Evolutionary conservation across 495 filamentous ascomycete genomes (phyloP).

Genomic region (Annulohypoxylon moriforme): DNA sequence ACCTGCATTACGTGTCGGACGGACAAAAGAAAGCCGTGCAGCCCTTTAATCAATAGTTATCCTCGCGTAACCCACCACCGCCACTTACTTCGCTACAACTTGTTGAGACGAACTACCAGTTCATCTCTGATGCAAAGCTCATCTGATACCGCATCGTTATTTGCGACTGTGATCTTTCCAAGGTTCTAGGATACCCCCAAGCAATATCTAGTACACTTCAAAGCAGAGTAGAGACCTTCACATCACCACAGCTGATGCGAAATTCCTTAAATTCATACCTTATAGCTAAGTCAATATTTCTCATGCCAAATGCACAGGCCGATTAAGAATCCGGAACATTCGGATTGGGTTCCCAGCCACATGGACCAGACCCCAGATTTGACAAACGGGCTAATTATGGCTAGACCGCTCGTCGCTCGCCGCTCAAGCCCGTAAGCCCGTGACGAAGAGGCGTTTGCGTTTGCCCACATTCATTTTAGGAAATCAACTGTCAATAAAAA

Average conservation of each 20-base stretch:
- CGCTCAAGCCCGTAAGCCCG: conserved; percentile 12
- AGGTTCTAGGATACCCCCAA: neutral
- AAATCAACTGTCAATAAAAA: neutral
- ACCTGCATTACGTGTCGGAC: conserved; percentile 12
- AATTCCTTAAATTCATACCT: neutral
- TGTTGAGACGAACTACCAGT: neutral
- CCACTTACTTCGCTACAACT: neutral
- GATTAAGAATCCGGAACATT: conserved; percentile 35
- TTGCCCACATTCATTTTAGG: conserved; percentile 21
- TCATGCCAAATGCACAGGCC: conserved; percentile 43
- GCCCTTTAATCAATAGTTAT: conserved; percentile 14
- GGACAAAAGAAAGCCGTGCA: conserved; percentile 18
- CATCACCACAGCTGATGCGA: neutral
- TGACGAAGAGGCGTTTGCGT: conserved; percentile 29
- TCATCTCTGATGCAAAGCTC: conserved; percentile 12
- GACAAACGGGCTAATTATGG: conserved; percentile 44
- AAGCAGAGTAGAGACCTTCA: neutral
- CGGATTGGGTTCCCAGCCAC: conserved; percentile 39
- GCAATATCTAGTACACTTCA: neutral
- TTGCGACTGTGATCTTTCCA: neutral
- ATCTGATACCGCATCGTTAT: conserved; percentile 1
- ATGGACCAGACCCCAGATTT: conserved; percentile 44
- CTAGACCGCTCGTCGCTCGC: conserved; percentile 22
- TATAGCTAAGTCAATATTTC: no score
- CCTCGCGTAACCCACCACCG: conserved; percentile 14